These are phyloP conservation scores for Actinomortierella ambigua DNA, from an alignment of 371 early-diverging fungal genomes.

Conservation along the genomic window DNA sequence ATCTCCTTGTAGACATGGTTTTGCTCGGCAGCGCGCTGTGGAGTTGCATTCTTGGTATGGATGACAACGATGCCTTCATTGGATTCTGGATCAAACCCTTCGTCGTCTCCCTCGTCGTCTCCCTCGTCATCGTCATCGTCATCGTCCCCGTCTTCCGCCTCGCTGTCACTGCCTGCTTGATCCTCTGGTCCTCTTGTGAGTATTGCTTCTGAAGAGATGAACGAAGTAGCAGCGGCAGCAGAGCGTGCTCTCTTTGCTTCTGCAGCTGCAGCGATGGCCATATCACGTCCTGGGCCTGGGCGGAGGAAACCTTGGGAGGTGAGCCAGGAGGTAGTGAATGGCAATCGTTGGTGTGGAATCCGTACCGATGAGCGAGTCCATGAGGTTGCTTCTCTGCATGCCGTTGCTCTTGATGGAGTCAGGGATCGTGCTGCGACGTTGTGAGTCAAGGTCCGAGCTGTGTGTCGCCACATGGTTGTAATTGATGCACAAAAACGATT, in stretches of 20 bases:
- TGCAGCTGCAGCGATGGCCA: not conserved
- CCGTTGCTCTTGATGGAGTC: no score
- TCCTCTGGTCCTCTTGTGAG: not conserved
- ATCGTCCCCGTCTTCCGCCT: not conserved
- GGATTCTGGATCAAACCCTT: not conserved
- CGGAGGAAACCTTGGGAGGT: no score
- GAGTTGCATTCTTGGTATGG: not conserved
- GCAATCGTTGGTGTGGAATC: no score
- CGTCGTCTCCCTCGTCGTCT: not conserved
- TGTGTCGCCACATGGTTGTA: not conserved
- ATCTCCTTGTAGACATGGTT: constrained; percentile 52
- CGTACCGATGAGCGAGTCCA: no score
- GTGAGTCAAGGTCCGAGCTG: not conserved
- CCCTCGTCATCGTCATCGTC: not conserved
- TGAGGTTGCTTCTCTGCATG: no score
- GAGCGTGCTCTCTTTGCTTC: not conserved
- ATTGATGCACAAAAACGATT: not conserved
- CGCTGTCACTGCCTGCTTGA: not conserved
- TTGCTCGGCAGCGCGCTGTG: not conserved
- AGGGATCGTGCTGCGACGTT: no score
- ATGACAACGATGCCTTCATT: not conserved
- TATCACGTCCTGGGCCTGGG: no score
- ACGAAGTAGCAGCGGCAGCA: not conserved
- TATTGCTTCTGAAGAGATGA: not conserved
- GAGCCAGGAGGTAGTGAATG: no score